A percentile compares a stretch with the other conserved stretches of the same genome.
Evolutionary conservation across 140 eudicot species (phyloP).

Genomic region (Flaveria floridana): DNA sequence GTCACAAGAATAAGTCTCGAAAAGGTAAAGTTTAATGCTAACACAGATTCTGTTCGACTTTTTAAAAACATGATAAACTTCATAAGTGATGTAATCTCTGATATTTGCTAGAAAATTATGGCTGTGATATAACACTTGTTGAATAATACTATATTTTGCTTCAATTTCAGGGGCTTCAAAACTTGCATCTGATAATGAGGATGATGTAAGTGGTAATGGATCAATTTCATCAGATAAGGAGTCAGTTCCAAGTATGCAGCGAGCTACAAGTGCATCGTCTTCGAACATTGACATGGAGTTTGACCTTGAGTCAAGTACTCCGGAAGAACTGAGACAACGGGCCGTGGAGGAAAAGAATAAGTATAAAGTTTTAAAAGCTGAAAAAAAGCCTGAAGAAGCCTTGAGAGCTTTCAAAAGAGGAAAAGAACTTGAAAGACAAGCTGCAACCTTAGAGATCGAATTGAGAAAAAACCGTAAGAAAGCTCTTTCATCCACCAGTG

Average conservation of each 20-base stretch:
- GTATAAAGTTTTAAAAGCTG: slow-evolving; percentile 60
- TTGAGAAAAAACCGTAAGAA: slow-evolving; percentile 63
- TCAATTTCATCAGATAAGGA: slow-evolving; percentile 35
- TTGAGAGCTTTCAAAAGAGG: slow-evolving; percentile 81
- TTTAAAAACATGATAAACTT: neutral
- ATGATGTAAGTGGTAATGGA: slow-evolving; percentile 45
- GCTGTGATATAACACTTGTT: neutral
- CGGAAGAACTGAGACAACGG: slow-evolving; percentile 80
- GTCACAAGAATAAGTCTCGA: slow-evolving; percentile 69
- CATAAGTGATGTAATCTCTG: neutral
- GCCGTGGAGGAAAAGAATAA: slow-evolving; percentile 75
- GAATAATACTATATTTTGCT: slow-evolving; percentile 11
- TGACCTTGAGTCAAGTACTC: slow-evolving; percentile 52
- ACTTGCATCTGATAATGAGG: slow-evolving; percentile 51
- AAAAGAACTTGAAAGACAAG: slow-evolving; percentile 92
- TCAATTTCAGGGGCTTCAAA: slow-evolving; percentile 54
- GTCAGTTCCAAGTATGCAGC: slow-evolving; percentile 27
- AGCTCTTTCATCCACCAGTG: slow-evolving; percentile 50
- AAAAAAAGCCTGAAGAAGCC: slow-evolving; percentile 88
- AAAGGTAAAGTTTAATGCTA: slow-evolving; percentile 47
- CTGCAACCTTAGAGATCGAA: slow-evolving; percentile 67
- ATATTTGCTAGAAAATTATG: neutral
- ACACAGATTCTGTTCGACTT: neutral
- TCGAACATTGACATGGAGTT: slow-evolving; percentile 34
- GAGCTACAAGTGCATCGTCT: slow-evolving; percentile 44